Evolutionary conservation across 148 eudicot species (phyloP).

Genomic region (Hydrangea macrophylla): DNA sequence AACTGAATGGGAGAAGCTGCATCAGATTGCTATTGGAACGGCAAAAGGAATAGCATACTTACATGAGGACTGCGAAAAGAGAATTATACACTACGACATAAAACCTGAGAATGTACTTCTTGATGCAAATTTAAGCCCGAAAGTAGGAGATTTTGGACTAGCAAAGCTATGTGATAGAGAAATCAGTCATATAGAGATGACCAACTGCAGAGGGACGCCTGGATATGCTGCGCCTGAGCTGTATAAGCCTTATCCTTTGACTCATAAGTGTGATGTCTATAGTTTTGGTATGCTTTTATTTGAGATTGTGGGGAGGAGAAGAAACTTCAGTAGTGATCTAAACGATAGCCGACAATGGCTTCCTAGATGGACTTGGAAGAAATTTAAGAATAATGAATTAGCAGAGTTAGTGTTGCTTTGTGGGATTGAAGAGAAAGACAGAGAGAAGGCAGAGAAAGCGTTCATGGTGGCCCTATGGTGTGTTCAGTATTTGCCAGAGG

Average conservation of each 20-base stretch:
- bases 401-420: neutral
- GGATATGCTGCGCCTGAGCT: too few relatives aligned
- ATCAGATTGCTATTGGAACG: neutral
- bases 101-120: neutral
- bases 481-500: neutral
- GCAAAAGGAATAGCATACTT: too few relatives aligned
- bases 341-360: neutral
- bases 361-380: neutral
- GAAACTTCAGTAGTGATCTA: too few relatives aligned
- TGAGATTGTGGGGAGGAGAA: too few relatives aligned
- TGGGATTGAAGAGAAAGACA: neutral
- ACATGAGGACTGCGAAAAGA: neutral
- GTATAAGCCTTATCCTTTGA: too few relatives aligned
- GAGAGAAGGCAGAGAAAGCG: neutral
- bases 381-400: neutral
- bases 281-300: too few relatives aligned
- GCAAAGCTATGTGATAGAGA: neutral
- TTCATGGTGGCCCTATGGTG: neutral
- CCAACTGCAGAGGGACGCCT: too few relatives aligned
- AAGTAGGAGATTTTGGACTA: neutral
- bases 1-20: neutral
- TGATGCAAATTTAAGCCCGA: neutral
- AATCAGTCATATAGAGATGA: too few relatives aligned
- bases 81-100: conserved; percentile 2
- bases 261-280: too few relatives aligned